phyloP scores from a whole-genome alignment of 768 basidiomycete genomes.

The Panaeolus cyanescens region DNA sequence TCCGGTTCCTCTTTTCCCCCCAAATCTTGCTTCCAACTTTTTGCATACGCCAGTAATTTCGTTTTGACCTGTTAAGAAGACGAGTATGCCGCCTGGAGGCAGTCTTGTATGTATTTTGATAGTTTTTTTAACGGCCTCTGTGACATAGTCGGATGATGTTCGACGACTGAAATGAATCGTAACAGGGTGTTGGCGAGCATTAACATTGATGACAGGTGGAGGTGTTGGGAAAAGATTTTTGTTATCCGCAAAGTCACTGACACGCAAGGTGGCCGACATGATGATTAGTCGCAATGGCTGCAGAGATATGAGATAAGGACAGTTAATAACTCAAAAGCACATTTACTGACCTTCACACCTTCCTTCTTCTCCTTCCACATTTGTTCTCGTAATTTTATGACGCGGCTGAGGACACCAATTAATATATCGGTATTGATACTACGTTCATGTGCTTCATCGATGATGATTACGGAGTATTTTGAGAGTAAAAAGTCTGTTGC shows the following conservation, averaged over 20 bases:
- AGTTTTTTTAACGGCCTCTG: conserved; percentile 88
- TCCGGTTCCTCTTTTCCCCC: conserved; percentile 56
- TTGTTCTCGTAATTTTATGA: conserved; percentile 85
- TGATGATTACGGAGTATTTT: conserved; percentile 92
- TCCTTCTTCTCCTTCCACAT: conserved; percentile 84
- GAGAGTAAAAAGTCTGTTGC: conserved; percentile 91
- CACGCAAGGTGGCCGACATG: conserved; percentile 97
- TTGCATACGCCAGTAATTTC: conserved; percentile 88
- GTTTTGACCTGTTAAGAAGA: conserved; percentile 95
- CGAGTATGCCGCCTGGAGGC: conserved; percentile 90
- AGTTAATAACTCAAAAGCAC: conserved; percentile 1
- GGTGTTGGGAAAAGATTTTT: conserved; percentile 73
- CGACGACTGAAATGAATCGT: conserved; percentile 91
- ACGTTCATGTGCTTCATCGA: conserved; percentile 97
- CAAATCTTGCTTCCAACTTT: conserved; percentile 78
- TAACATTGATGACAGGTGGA: conserved; percentile 90
- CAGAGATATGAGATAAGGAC: conserved; percentile 2
- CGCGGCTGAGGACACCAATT: conserved; percentile 94
- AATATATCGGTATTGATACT: conserved; percentile 98
- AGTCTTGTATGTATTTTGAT: conserved; percentile 90
- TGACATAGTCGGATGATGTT: conserved; percentile 86
- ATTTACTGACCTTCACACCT: conserved; percentile 60
- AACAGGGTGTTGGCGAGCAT: conserved; percentile 92
- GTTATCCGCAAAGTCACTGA: conserved; percentile 91
- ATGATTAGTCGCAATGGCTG: conserved; percentile 91